Percentiles rank a stretch among this genome's conserved stretches.
These are phyloP conservation scores for Pelargonium cotyledonis DNA, from an alignment of 441 rosid species.

Conservation along the genomic window DNA sequence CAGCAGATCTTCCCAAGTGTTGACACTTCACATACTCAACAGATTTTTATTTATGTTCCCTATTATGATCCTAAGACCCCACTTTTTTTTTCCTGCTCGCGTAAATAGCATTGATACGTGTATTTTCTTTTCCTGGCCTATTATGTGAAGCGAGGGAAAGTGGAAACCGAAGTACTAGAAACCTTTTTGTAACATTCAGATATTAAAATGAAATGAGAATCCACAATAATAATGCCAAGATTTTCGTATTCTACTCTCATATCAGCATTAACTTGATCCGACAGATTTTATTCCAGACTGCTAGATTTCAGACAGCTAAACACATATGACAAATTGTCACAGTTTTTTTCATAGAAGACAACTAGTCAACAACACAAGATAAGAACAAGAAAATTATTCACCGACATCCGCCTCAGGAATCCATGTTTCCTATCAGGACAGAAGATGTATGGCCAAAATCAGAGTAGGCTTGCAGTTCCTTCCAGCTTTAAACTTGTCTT, in stretches of 20 bases:
- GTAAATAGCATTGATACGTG: not conserved
- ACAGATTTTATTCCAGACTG: too few species aligned
- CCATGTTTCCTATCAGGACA: not conserved
- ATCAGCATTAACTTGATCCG: not conserved
- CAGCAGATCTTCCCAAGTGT: conserved; percentile 9
- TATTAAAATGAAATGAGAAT: not conserved
- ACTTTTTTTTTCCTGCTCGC: not conserved
- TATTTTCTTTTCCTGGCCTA: not conserved
- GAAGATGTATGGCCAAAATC: not conserved
- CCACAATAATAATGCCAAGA: not conserved
- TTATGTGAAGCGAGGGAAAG: not conserved
- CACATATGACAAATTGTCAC: not conserved
- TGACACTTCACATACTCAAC: not conserved
- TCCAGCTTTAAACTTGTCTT: not conserved
- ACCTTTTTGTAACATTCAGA: not conserved
- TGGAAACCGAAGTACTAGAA: conserved; percentile 1
- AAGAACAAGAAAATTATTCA: conserved; percentile 2
- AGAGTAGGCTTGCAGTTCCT: not conserved
- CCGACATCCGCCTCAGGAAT: not conserved
- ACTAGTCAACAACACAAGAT: not conserved
- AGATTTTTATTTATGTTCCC: not conserved
- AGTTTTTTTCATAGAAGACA: not conserved
- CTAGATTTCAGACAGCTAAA: not conserved
- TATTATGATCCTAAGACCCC: not conserved
- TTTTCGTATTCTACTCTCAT: not conserved